Evolutionary conservation across 768 basidiomycete species (phyloP), one percentile per base, ranked within the genome.

Genomic region (Mrakia blollopis): DNA sequence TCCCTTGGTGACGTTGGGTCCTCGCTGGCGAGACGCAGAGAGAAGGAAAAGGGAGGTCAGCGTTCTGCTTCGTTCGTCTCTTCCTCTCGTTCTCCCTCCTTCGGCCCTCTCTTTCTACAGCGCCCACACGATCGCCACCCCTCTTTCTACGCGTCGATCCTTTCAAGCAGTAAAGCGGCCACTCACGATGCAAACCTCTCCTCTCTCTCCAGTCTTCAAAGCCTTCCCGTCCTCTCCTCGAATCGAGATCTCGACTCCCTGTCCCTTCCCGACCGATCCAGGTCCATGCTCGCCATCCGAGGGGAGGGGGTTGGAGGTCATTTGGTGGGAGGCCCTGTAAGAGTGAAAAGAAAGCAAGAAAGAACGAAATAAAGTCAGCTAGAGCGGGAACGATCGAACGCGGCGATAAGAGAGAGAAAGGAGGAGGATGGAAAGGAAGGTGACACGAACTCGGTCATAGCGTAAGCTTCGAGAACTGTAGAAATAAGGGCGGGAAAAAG

Each of bases 391-490:
- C 47, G n/a, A n/a, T 50, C 47, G 47, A 50, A 50, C 47, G 18
- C 13, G 25, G 9, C 57, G 57, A n/a, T n/a, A n/a, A 13, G 44
- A 14, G 1, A 44, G 44, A 44, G n/a, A 25, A 28, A 57, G n/a
- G n/a, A 11, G 8, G 9, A 14, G n/a, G 25, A 57, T 0, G 57
- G 57, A n/a, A n/a, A n/a, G n/a, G n/a, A n/a, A n/a, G n/a, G n/a
- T n/a, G n/a, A n/a, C n/a, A n/a, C 57, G 28, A 7, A 57, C 78
- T 83, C 80, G 32, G 80, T 87, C 87, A 89, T 88, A 30, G 88
- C 88, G 80, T 88, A 89, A 2, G 88, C 88, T 32, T 88, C 88
- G 13, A 89, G 83, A n/a, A 89, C 85, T 13, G 86, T 25, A 25
- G 1, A 23, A 10, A 37, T 9, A 11, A n/a, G 13, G 25, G 3